phyloP scores from a whole-genome alignment of 2,329 filamentous ascomycete genomes.

The Sporothrix luriei region DNA sequence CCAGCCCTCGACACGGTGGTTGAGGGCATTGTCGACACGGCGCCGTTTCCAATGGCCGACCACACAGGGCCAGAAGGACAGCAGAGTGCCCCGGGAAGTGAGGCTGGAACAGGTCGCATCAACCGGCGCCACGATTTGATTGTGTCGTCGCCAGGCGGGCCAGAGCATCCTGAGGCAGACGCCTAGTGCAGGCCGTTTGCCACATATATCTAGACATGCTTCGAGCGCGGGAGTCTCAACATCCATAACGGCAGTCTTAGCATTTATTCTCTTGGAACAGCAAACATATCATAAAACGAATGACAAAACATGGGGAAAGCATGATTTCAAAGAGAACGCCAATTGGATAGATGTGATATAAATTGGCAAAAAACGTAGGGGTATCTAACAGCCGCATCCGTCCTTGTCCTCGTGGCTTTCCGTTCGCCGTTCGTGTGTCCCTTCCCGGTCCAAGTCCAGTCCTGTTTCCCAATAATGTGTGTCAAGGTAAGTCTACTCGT shows the following conservation, averaged over 20 bases:
- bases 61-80: background rate
- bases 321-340: background rate
- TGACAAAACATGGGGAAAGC: too few species aligned
- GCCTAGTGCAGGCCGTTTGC: background rate
- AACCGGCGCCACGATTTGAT: background rate
- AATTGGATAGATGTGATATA: background rate
- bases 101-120: background rate
- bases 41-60: background rate
- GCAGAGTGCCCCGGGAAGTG: background rate
- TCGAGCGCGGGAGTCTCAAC: background rate
- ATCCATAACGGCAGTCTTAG: background rate
- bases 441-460: background rate
- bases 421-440: background rate
- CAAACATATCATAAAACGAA: background rate
- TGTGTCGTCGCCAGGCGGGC: background rate
- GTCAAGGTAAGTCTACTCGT: background rate
- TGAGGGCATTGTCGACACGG: background rate
- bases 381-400: slow-evolving; percentile 7
- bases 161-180: background rate
- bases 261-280: background rate
- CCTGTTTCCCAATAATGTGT: too few species aligned
- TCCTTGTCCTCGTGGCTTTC: background rate
- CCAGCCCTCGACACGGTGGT: background rate
- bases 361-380: background rate
- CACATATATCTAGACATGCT: background rate